Base-by-base conservation (phyloP, 1,284 basidiomycete genomes). In the Ustilago tritici region DNA sequence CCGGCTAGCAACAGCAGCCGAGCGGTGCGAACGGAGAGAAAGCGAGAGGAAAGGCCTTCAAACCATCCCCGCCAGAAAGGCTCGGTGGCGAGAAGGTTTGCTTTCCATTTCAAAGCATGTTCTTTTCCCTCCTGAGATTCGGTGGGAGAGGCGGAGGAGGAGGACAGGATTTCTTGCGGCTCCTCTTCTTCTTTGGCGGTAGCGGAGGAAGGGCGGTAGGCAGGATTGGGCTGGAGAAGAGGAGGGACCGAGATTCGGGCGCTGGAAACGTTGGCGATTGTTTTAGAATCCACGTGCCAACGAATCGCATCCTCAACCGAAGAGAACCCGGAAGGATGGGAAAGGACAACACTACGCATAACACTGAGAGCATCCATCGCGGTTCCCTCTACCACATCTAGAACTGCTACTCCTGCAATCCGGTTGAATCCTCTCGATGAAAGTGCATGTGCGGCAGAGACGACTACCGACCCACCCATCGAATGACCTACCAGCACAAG, bases 301-400 rank as follows among this genome's bases (percentile, higher is more conserved):
- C 93, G 91, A 50, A 99, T 91, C 1, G 93, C 95, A 49, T 93
- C 92, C 83, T 95, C 92, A 8, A 93, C 88, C 34, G 90, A 93
- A 56, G 90, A 89, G 85, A 99, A 99, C 0, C 92, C 92, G 23
- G 91, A 90, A 0, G 96, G 97, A 10, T 95, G 90, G 15, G 92
- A 90, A 59, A 92, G 91, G n/a, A 99, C 89, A 32, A 99, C 91
- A 50, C 89, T 90, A 70, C 93, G 91, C 96, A 99, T 99, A 73
- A 93, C 90, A 0, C 93, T 92, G 8, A 99, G 89, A 0, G 95
- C 93, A 54, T 96, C 95, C 41, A 98, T 89, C 0, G 97, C 95
- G n/a, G 94, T 94, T 8, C 95, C 96, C 89, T 99, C 96, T 0
- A 99, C 97, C 8, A 98, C 95, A 81, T 99, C 97, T 1, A 99